These are phyloP conservation scores for Lactuca saligna DNA, from an alignment of 129 eudicot genomes.

Conservation along the genomic window DNA sequence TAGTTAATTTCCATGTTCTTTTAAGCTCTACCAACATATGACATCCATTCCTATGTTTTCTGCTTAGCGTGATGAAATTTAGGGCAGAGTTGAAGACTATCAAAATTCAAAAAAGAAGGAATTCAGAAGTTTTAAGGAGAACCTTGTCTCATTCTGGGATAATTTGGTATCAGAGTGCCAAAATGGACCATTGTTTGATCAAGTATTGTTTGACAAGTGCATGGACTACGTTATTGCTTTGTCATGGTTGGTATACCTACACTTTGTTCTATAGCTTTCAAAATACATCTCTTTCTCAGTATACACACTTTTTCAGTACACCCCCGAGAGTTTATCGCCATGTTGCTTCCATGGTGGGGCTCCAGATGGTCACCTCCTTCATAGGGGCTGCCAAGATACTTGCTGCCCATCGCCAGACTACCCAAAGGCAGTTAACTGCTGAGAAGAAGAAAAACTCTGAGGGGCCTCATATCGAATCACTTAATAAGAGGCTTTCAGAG, in stretches of 20 bases:
- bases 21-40: no score
- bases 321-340: constrained; percentile 91
- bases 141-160: constrained; percentile 80
- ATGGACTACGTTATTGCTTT: constrained; percentile 89
- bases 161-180: constrained; percentile 84
- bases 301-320: constrained; percentile 52
- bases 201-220: constrained; percentile 81
- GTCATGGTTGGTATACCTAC: constrained; percentile 67
- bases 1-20: constrained; percentile 2
- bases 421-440: constrained; percentile 92
- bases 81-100: constrained; percentile 95
- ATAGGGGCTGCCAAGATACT: constrained; percentile 81
- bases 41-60: constrained; percentile 24
- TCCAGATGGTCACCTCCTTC: constrained; percentile 92
- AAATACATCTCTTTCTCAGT: constrained; percentile 14
- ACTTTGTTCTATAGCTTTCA: constrained; percentile 9
- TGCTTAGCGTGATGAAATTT: constrained; percentile 43
- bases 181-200: constrained; percentile 88
- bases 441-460: constrained; percentile 78
- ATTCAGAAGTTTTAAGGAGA: constrained; percentile 87
- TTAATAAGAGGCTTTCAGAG: constrained; percentile 64
- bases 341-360: constrained; percentile 90
- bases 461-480: constrained; percentile 86
- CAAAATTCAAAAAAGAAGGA: constrained; percentile 87
- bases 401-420: constrained; percentile 87